Base-by-base conservation (phyloP, 2,329 filamentous ascomycete genomes). In the Cladosporium sp. region DNA sequence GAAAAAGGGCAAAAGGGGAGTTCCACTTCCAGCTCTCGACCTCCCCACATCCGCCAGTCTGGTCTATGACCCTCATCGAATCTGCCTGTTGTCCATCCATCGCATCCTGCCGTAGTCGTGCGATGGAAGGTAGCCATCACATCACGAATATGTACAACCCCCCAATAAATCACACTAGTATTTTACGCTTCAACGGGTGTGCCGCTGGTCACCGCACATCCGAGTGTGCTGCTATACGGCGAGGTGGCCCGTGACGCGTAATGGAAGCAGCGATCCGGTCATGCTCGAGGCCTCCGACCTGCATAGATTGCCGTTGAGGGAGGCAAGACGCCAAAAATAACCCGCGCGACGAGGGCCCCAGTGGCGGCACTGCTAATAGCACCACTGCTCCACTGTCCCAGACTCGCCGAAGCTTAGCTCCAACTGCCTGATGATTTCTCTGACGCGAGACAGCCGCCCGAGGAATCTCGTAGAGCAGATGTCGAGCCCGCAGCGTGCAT, bases 191-290 rank as follows among this genome's bases (percentile, higher is more conserved):
- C 28, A 9, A 32, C 28, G 28, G 28, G 28, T 32, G 28, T 10
- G 28, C 28, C 28, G 28, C 28, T 32, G 28, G 28, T 32, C 28
- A 32, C 28, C 28, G 28, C 28, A 32, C 28, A 32, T 32, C 42
- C 42, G 42, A 25, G 3, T 25, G n/a, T 28, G 42, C 42, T 25
- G 42, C 25, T 45, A 45, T 45, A 45, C 42, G 24, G 42, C 17
- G 39, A 1, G 39, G 25, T 54, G 51, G 51, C 51, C 51, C 51
- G 51, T 54, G 51, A 54, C 51, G 51, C 51, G 51, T 54, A 54
- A 54, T 54, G 39, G 37, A 54, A 22, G 51, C 25, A 24, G 51
- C 40, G 51, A 35, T 35, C 15, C 17, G 51, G 51, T 54, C 51
- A 54, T 54, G 51, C 39, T 45, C 51, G 45, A 19, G 39, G 37